Evolutionary conservation across 345 rosid species (phyloP).

Genomic region (Ceriops decandra): DNA sequence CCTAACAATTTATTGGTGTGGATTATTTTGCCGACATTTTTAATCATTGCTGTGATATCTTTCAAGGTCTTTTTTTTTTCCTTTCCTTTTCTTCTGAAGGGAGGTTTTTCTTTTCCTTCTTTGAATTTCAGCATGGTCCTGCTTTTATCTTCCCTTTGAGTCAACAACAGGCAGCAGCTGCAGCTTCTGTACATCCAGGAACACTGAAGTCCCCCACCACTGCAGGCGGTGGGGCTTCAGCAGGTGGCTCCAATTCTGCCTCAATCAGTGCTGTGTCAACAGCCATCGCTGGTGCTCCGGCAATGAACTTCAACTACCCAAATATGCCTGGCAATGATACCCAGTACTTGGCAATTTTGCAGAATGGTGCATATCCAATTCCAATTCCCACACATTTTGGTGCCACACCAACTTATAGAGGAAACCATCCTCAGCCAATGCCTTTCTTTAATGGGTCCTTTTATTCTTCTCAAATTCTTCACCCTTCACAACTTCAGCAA

Average conservation of each 20-base stretch:
- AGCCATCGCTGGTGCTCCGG: slow-evolving; percentile 54
- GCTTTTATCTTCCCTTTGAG: slow-evolving; percentile 83
- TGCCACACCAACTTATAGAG: slow-evolving; percentile 62
- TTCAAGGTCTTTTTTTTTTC: not conserved
- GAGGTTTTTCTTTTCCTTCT: not conserved
- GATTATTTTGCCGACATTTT: not conserved
- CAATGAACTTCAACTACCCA: slow-evolving; percentile 83
- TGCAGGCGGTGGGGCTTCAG: slow-evolving; percentile 36
- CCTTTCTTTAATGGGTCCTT: slow-evolving; percentile 80
- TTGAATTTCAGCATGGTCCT: slow-evolving; percentile 66
- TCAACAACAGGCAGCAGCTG: slow-evolving; percentile 80
- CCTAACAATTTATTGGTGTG: slow-evolving; percentile 73
- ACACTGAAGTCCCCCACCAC: slow-evolving; percentile 52
- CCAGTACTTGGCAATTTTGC: slow-evolving; percentile 87
- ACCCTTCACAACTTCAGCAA: slow-evolving; percentile 70
- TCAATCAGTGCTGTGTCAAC: slow-evolving; percentile 46
- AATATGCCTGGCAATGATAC: slow-evolving; percentile 76
- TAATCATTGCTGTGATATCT: not conserved
- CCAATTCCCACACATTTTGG: slow-evolving; percentile 93
- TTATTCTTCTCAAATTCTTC: slow-evolving; percentile 87
- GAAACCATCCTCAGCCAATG: slow-evolving; percentile 64
- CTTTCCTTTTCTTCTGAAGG: not conserved
- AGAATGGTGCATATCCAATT: slow-evolving; percentile 72
- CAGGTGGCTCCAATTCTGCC: slow-evolving; percentile 43
- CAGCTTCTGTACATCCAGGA: slow-evolving; percentile 58